phyloP scores from a whole-genome alignment of 2,329 filamentous ascomycete genomes.

The Talaromyces pinophilus region DNA sequence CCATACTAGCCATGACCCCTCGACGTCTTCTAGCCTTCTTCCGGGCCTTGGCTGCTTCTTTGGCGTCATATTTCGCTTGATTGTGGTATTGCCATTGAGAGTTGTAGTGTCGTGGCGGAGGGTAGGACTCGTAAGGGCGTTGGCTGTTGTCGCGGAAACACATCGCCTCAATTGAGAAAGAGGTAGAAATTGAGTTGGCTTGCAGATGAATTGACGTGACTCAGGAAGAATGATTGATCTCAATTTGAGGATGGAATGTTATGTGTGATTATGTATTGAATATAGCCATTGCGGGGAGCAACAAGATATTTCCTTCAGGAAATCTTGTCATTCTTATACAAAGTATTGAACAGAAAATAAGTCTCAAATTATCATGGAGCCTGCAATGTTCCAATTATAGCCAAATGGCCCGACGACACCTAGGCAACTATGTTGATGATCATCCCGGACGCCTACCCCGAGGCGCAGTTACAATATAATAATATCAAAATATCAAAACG shows the following conservation, averaged over 20 bases:
- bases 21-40: not conserved
- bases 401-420: not conserved
- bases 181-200: not conserved
- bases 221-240: not conserved
- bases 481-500: too few species aligned
- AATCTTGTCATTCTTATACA: not conserved
- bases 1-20: not conserved
- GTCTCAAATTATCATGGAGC: not conserved
- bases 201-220: not conserved
- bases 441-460: not conserved
- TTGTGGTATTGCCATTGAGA: not conserved
- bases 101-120: not conserved
- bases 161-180: not conserved
- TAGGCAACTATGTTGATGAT: not conserved
- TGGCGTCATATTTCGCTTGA: not conserved
- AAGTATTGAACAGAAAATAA: not conserved
- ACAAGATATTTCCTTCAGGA: not conserved
- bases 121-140: slow-evolving; percentile 5
- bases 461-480: not conserved
- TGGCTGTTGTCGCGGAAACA: not conserved
- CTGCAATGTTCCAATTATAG: not conserved
- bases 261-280: not conserved
- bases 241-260: not conserved
- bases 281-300: not conserved
- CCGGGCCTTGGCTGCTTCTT: not conserved